Percentiles rank a stretch among this genome's conserved stretches.
phyloP scores from a whole-genome alignment of 176 grass and related monocot species.

The Carex scoparia region DNA sequence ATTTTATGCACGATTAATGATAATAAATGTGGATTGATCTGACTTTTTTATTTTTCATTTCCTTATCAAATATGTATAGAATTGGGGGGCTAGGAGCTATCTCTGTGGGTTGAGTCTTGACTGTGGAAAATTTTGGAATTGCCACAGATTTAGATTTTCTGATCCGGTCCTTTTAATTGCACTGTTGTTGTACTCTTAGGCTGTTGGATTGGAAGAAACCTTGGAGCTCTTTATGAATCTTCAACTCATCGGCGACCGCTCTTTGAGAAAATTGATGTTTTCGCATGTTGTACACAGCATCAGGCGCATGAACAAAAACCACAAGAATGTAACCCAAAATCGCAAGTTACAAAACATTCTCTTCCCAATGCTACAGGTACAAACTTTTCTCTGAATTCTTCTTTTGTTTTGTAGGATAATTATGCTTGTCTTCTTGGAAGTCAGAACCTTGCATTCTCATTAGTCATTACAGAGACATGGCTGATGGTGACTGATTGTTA shows the following conservation, averaged over 20 bases:
- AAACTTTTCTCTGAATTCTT: not conserved
- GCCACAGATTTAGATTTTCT: not conserved
- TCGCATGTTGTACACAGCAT: conserved; percentile 84
- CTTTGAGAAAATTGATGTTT: conserved; percentile 83
- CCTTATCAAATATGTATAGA: no score
- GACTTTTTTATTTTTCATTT: no score
- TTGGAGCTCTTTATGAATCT: conserved; percentile 91
- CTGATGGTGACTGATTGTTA: not conserved
- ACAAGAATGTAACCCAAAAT: conserved; percentile 74
- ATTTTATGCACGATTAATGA: not conserved
- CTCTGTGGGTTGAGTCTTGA: not conserved
- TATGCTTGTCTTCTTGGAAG: not conserved
- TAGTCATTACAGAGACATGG: not conserved
- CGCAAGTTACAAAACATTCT: conserved; percentile 79
- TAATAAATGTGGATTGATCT: not conserved
- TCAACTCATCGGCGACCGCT: conserved; percentile 75
- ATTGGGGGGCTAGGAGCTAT: not conserved
- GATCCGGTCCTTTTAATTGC: not conserved
- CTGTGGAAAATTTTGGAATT: not conserved
- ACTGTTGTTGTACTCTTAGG: conserved; percentile 30
- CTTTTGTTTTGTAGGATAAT: not conserved
- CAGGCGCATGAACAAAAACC: conserved; percentile 90
- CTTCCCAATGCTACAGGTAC: conserved; percentile 69
- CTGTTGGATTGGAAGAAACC: conserved; percentile 70
- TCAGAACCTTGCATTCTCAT: not conserved